Evolutionary conservation across 2,329 filamentous ascomycete genomes (phyloP), one percentile per base, ranked within the genome.

Genomic region (Fusarium multiceps): DNA sequence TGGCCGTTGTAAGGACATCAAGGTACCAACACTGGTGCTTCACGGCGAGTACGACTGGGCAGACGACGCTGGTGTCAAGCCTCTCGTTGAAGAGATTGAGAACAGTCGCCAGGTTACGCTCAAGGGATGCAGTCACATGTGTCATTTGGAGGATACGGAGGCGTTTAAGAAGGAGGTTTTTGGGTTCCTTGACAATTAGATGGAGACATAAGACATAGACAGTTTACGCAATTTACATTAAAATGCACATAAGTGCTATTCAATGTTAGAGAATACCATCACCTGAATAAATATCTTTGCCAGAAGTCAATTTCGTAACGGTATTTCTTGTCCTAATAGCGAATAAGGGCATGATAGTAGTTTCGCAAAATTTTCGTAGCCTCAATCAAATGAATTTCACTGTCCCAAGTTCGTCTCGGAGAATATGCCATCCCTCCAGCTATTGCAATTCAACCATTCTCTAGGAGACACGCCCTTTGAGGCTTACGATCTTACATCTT

Each of bases 1-100:
- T 30, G 42, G 53, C 10, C 53, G 53, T 7, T 55, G 53, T n/a
- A 47, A 48, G 23, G 53, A 55, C n/a, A 55, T 55, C 23, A 55
- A 55, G 53, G 7, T 55, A 14, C 53, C 53, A 48, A 55, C 53
- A 48, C 14, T 55, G 30, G 42, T 55, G 0, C 30, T 55, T 23
- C 53, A 55, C 14, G 53, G 53, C n/a, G 53, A 55, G n/a, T 48
- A 55, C 40, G 53, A 55, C n/a, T 55, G 53, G 53, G 53, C 53
- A 30, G 42, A 55, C 14, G 53, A 48, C 3, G 53, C 53, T 48
- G 53, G 42, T 23, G 53, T 55, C 42, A 55, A 55, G 13, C 53
- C 53, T 48, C 53, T 55, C 0, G 42, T 55, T n/a, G 53, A 55
- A n/a, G 53, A 55, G 42, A 55, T 55, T 28, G 42, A 55, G 23